These are phyloP conservation scores for Oryza punctata DNA, from an alignment of 176 grass and related monocot genomes.

Conservation along the genomic window DNA sequence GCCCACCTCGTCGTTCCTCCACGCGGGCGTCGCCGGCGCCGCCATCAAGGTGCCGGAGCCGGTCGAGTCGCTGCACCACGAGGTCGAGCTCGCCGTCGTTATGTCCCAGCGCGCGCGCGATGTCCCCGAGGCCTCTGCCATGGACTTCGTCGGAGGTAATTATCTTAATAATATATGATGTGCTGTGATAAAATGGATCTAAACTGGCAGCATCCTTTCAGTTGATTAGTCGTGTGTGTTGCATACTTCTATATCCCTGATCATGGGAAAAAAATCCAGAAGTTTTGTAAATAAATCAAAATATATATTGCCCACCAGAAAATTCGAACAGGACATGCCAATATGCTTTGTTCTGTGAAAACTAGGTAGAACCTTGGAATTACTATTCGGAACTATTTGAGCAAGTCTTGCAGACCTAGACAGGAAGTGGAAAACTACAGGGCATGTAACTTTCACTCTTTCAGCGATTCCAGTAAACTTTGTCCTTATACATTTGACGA, in stretches of 20 bases:
- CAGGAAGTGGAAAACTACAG: not conserved
- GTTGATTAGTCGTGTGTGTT: not conserved
- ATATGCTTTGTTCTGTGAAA: conserved; percentile 1
- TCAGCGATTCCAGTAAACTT: not conserved
- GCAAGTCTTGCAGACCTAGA: not conserved
- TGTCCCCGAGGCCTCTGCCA: conserved; percentile 62
- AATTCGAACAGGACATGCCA: not conserved
- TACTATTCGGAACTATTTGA: not conserved
- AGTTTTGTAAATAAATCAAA: not conserved
- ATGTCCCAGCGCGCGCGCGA: conserved; percentile 73
- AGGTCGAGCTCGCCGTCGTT: conserved; percentile 95
- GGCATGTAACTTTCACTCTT: not conserved
- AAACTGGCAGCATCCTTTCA: not conserved
- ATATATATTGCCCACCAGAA: not conserved
- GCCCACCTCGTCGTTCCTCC: conserved; percentile 90
- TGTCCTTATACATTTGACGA: not conserved
- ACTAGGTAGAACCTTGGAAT: not conserved
- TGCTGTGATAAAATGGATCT: not conserved
- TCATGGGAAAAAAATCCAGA: not conserved
- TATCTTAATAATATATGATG: not conserved
- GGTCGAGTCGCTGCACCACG: conserved; percentile 82
- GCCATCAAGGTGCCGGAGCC: conserved; percentile 79
- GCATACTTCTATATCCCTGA: not conserved
- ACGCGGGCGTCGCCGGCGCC: conserved; percentile 54
- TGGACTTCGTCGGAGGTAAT: conserved; percentile 92